phyloP scores from a whole-genome alignment of 257 asterid species.

The Gynochthodes officinalis region DNA sequence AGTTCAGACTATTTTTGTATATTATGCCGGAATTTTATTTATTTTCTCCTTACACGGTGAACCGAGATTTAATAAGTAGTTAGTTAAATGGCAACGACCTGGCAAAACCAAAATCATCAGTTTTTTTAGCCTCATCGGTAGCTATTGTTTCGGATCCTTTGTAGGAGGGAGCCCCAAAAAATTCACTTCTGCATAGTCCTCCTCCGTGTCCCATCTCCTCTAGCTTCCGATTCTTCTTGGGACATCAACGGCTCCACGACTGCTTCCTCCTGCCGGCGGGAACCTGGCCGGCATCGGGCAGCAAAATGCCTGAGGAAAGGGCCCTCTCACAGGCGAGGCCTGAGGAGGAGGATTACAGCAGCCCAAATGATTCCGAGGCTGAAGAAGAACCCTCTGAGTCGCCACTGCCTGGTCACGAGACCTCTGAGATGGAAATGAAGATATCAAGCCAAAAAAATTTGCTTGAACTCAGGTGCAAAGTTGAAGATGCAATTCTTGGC shows the following conservation, averaged over 20 bases:
- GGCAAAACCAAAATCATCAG: too few relatives aligned
- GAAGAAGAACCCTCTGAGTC: conserved; percentile 12
- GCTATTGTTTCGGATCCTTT: conserved; percentile 7
- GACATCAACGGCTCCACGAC: conserved; percentile 19
- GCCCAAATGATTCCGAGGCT: conserved; percentile 10
- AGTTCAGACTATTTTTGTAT: too few relatives aligned
- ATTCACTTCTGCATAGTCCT: not conserved
- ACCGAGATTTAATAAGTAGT: too few relatives aligned
- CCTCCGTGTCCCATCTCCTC: conserved; percentile 7
- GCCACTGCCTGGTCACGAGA: conserved; percentile 1
- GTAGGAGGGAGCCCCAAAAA: not conserved
- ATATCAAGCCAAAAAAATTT: conserved; percentile 33
- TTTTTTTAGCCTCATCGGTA: too few relatives aligned
- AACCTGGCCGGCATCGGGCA: conserved; percentile 18
- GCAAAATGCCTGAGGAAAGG: conserved; percentile 34
- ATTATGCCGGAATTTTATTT: too few relatives aligned
- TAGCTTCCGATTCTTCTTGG: conserved; percentile 12
- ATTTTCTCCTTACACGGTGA: too few relatives aligned
- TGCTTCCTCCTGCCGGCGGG: conserved; percentile 27
- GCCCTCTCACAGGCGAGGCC: not conserved
- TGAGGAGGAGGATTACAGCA: not conserved
- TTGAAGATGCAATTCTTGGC: conserved; percentile 61
- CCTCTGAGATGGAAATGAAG: conserved; percentile 20
- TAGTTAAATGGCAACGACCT: too few relatives aligned
- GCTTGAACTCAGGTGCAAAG: conserved; percentile 47